Conservation (phyloP, 352 stramenopile species). For the Phytophthora sp. region DNA sequence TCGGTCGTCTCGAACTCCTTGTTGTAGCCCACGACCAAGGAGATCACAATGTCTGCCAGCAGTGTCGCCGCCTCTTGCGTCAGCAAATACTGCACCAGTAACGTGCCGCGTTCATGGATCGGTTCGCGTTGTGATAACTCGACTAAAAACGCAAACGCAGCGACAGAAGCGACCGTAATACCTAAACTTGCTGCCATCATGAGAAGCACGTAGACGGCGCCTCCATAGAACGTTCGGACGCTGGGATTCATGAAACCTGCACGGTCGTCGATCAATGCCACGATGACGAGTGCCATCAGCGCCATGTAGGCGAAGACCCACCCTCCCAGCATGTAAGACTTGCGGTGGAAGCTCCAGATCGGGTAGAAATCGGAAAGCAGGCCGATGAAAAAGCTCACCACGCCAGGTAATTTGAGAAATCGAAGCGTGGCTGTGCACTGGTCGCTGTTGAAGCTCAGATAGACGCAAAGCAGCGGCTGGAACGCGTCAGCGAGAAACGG, state of each 20-base stretch:
- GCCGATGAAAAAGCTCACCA: slow-evolving; percentile 79
- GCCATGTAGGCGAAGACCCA: slow-evolving; percentile 77
- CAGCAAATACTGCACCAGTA: slow-evolving; percentile 75
- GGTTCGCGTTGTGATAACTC: slow-evolving; percentile 81
- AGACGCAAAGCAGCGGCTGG: slow-evolving; percentile 65
- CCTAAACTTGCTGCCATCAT: slow-evolving; percentile 73
- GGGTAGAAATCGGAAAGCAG: slow-evolving; percentile 83
- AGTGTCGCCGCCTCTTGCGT: slow-evolving; percentile 57
- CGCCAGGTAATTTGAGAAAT: slow-evolving; percentile 62
- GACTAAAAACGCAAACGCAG: slow-evolving; percentile 69
- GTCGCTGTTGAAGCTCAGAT: slow-evolving; percentile 53
- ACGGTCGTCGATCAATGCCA: slow-evolving; percentile 64
- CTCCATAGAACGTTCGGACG: slow-evolving; percentile 60
- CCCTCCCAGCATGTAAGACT: slow-evolving; percentile 78
- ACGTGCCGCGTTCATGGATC: slow-evolving; percentile 70
- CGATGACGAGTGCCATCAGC: slow-evolving; percentile 69
- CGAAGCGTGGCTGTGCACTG: slow-evolving; percentile 56
- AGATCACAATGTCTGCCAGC: slow-evolving; percentile 46
- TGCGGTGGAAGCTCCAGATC: slow-evolving; percentile 75
- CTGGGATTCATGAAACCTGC: slow-evolving; percentile 43
- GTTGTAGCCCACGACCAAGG: slow-evolving; percentile 53
- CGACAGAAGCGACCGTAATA: slow-evolving; percentile 61
- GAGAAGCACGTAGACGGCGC: slow-evolving; percentile 72
- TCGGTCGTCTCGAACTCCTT: slow-evolving; percentile 37
- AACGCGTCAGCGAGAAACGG: slow-evolving; percentile 69